These are phyloP conservation scores for Phialophora chinensis DNA, from an alignment of 2,329 filamentous ascomycete species.

Conservation along the genomic window DNA sequence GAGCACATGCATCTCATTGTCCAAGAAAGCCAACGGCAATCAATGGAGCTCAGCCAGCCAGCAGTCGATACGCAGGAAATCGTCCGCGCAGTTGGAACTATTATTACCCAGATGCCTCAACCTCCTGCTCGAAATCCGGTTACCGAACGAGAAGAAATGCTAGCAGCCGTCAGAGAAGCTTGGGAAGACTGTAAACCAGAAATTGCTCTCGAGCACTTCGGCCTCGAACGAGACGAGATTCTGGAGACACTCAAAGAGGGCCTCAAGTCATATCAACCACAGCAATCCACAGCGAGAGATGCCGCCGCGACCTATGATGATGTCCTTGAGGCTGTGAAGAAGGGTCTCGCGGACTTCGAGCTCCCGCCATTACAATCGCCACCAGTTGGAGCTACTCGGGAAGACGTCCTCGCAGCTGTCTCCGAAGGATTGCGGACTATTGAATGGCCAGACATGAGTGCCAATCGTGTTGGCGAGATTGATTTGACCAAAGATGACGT, in stretches of 20 bases:
- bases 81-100: constrained; percentile 81
- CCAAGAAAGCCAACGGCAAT: constrained; percentile 72
- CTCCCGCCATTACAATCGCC: constrained; percentile 72
- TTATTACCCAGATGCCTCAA: constrained; percentile 63
- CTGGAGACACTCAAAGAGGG: constrained; percentile 85
- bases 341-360: constrained; percentile 80
- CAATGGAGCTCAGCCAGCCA: constrained; percentile 66
- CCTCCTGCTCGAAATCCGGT: constrained; percentile 57
- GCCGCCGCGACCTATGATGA: constrained; percentile 77
- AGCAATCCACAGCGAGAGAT: constrained; percentile 48
- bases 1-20: constrained; percentile 82
- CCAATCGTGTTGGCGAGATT: constrained; percentile 46
- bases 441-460: constrained; percentile 64
- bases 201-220: constrained; percentile 87
- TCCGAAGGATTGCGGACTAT: constrained; percentile 86
- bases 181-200: constrained; percentile 96
- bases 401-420: constrained; percentile 83
- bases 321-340: constrained; percentile 82
- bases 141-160: constrained; percentile 80
- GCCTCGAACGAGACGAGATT: constrained; percentile 87
- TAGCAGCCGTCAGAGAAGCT: constrained; percentile 84
- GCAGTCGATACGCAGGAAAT: constrained; percentile 81
- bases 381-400: constrained; percentile 68
- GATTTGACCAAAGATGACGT: constrained; percentile 61
- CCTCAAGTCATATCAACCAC: constrained; percentile 71